Evolutionary conservation across 768 basidiomycete genomes (phyloP), one percentile per base, ranked within the genome.

Genomic region (Hebeloma cylindrosporum): DNA sequence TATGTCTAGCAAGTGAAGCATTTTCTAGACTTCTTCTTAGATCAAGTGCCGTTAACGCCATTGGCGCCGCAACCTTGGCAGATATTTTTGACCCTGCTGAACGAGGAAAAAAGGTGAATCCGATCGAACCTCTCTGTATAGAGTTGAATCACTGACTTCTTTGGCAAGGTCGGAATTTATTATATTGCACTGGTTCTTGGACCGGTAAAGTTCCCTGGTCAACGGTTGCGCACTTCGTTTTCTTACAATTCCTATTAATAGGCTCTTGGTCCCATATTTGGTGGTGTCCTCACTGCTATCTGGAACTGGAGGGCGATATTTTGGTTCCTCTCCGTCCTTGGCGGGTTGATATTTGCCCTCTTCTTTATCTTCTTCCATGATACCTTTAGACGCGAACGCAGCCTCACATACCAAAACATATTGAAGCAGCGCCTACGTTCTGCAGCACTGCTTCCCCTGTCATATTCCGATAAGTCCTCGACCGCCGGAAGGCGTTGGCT

Each of bases 331-430:
- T 69, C 77, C 1, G 81, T 82, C 23, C 72, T 84, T 43, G 77
- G 77, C 7, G 80, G 79, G 1, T 21, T 73, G 25, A 76, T 75
- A 39, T 68, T 79, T 39, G 32, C 80, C 28, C 64, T 72, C 14
- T 88, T 90, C 61, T 43, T 85, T 25, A 61, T 83, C 17, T 68
- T 85, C 58, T 88, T 93, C 69, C 79, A 77, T 46, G 91, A 94
- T 56, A 90, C 90, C 0, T 94, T 88, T 67, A 78, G 91, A 13
- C 69, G 75, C 43, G 88, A 93, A 57, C 83, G 93, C 32, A 93
- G 90, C 42, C 65, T 87, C 17, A 78, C 80, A 2, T 95, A 93
- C 61, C 87, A 88, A 59, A 71, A 72, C 27, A 81, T 82, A 0
- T 66, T 88, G 31, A 75, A 69, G 48, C 65, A 71, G 35, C 71